Conservation (phyloP, 78 protist species). For the Dictyostelium citrinum region DNA sequence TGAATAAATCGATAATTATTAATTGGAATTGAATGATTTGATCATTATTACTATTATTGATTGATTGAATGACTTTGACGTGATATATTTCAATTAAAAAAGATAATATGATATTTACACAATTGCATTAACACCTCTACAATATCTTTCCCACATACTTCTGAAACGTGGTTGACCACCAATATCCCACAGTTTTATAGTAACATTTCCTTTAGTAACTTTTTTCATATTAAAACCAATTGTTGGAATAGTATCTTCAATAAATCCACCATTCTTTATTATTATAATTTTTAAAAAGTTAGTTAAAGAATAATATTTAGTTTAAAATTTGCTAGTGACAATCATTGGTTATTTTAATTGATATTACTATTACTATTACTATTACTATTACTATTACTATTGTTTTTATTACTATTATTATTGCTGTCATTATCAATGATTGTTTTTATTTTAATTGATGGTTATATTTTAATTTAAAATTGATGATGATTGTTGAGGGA, state of each 20-base stretch:
- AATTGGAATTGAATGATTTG: background rate
- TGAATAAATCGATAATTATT: background rate
- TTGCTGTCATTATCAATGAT: too few relatives aligned
- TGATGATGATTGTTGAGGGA: too few relatives aligned
- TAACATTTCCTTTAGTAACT: slow-evolving; percentile 95
- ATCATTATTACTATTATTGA: background rate
- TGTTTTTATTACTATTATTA: too few relatives aligned
- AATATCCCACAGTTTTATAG: slow-evolving; percentile 96
- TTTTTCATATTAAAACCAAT: slow-evolving; percentile 97
- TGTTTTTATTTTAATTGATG: too few relatives aligned
- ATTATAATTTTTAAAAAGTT: background rate
- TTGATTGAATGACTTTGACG: background rate
- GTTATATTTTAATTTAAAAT: too few relatives aligned
- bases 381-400: too few relatives aligned
- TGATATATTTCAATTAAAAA: background rate
- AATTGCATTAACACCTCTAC: slow-evolving; percentile 96
- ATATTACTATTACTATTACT: background rate
- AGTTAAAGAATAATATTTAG: too few relatives aligned
- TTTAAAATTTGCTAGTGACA: too few relatives aligned
- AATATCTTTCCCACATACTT: slow-evolving; percentile 98
- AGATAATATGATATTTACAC: slow-evolving; percentile 72
- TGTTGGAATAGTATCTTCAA: slow-evolving; percentile 96
- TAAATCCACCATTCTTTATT: slow-evolving; percentile 68
- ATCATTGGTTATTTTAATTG: background rate
- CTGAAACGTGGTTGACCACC: slow-evolving; percentile 98